Conservation (phyloP, 441 rosid species). For the Gossypium trilobum region DNA sequence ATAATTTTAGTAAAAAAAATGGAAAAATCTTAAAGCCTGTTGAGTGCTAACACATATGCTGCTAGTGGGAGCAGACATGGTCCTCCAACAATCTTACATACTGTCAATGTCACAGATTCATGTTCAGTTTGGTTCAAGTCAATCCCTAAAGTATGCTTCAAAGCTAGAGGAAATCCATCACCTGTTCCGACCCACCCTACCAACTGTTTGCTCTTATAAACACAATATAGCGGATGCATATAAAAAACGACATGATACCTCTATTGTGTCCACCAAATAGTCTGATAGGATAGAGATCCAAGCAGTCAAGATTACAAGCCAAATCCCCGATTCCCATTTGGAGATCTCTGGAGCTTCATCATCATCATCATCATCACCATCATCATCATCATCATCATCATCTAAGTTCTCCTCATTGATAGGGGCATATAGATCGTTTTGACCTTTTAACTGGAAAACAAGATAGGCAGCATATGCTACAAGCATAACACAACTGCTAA, state of each 20-base stretch:
- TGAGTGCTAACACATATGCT: not conserved
- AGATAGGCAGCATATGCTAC: constrained; percentile 70
- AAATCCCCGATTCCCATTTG: constrained; percentile 68
- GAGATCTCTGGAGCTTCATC: constrained; percentile 75
- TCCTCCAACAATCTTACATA: not conserved
- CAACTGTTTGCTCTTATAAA: not conserved
- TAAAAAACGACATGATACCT: constrained; percentile 31
- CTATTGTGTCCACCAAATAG: constrained; percentile 70
- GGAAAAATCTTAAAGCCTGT: not conserved
- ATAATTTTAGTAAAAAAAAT: not conserved
- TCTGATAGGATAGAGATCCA: constrained; percentile 84
- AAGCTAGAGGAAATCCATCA: not conserved
- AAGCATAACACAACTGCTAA: constrained; percentile 89
- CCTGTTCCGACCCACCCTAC: not conserved
- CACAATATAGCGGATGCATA: not conserved
- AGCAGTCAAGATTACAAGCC: constrained; percentile 62
- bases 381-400: constrained; percentile 46
- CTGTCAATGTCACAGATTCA: not conserved
- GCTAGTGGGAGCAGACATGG: not conserved
- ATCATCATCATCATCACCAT: constrained; percentile 38
- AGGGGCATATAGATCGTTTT: constrained; percentile 39
- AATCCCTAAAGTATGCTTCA: not conserved
- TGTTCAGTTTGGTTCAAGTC: not conserved
- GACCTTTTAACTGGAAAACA: constrained; percentile 61
- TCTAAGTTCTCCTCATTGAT: constrained; percentile 46